Conservation (phyloP, 1,284 basidiomycete genomes). For the Ganoderma leucocontextum region DNA sequence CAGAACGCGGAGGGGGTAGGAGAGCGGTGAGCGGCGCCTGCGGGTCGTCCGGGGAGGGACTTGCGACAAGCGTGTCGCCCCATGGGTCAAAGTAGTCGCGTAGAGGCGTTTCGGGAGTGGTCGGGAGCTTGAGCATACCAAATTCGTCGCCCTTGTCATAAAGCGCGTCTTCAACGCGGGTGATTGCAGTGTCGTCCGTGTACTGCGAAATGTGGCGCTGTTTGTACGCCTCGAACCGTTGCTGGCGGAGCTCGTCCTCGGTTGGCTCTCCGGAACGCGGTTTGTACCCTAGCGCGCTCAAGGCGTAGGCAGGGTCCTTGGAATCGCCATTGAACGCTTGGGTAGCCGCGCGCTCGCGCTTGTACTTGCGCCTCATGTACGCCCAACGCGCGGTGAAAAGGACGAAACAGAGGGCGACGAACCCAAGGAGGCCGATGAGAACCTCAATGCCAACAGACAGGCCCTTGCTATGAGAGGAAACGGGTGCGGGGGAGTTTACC, state of each 20-base stretch:
- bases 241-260: conserved; percentile 44
- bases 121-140: conserved; percentile 27
- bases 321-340: conserved; percentile 29
- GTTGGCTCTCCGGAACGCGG: conserved; percentile 34
- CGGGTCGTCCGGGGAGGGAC: conserved; percentile 31
- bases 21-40: conserved; percentile 4
- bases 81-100: conserved; percentile 27
- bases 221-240: conserved; percentile 43
- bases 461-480: conserved; percentile 42
- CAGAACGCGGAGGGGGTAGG: conserved; percentile 20
- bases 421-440: conserved; percentile 61
- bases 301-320: conserved; percentile 25
- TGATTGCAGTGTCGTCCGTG: conserved; percentile 46
- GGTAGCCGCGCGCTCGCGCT: conserved; percentile 22
- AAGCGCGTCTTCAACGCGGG: conserved; percentile 37
- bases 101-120: conserved; percentile 18
- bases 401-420: conserved; percentile 60
- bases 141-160: conserved; percentile 39
- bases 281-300: conserved; percentile 23
- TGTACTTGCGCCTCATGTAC: conserved; percentile 49
- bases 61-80: conserved; percentile 33
- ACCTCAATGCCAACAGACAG: conserved; percentile 67
- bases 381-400: conserved; percentile 65
- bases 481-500: conserved; percentile 19
- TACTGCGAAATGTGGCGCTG: conserved; percentile 42